Evolutionary conservation across 345 rosid genomes (phyloP).

Genomic region (Populus simonii): DNA sequence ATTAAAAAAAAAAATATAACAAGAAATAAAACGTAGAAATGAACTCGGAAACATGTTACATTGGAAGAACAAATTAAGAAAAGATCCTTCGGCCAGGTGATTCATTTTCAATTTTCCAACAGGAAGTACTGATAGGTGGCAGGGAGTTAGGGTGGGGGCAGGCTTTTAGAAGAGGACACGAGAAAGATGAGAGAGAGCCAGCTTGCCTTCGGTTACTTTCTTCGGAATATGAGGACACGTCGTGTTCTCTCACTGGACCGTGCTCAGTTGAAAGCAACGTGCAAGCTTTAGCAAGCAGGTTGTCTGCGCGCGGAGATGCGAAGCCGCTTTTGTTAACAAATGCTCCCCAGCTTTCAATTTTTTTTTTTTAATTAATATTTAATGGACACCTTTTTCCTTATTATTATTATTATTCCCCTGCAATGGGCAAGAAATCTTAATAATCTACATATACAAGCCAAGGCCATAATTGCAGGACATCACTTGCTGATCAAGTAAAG

Average conservation of each 20-base stretch:
- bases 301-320: slow-evolving; percentile 32
- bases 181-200: background rate
- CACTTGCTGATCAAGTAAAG: background rate
- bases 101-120: background rate
- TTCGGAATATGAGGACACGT: slow-evolving; percentile 11
- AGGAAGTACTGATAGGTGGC: background rate
- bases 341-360: background rate
- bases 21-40: no score
- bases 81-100: background rate
- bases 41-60: no score
- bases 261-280: background rate
- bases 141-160: background rate
- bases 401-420: background rate
- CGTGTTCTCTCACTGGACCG: background rate
- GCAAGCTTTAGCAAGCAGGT: background rate
- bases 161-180: background rate
- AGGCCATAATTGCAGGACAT: background rate
- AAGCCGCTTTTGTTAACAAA: slow-evolving; percentile 17
- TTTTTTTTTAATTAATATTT: no score
- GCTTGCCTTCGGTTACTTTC: background rate
- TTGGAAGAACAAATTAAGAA: no score
- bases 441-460: background rate
- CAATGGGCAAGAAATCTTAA: background rate
- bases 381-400: background rate
- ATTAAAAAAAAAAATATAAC: no score